A percentile compares a stretch with the other conserved stretches of the same genome.
Evolutionary conservation across 2,329 filamentous ascomycete species (phyloP).

Genomic region (Immersiporthe knoxdaviesiana): DNA sequence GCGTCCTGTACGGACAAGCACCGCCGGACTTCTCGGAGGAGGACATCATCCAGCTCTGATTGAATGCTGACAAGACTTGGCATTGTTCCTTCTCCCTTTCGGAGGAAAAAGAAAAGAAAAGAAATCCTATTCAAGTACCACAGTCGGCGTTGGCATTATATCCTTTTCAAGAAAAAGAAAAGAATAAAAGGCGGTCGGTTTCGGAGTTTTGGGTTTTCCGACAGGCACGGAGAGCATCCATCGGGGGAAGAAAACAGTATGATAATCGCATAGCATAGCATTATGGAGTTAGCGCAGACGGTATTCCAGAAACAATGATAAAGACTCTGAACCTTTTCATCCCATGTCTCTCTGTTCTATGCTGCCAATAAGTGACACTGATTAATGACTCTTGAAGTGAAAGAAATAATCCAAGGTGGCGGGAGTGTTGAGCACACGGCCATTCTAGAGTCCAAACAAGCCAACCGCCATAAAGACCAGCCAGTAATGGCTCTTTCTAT

Average conservation of each 20-base stretch:
- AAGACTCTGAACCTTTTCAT: background rate
- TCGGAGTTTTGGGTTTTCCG: background rate
- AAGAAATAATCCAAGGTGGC: background rate
- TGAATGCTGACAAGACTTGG: too few relatives aligned
- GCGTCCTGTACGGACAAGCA: conserved; percentile 81
- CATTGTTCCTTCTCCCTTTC: background rate
- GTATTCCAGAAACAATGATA: background rate
- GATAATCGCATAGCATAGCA: background rate
- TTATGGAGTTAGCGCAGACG: background rate
- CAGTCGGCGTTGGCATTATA: background rate
- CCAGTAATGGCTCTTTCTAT: background rate
- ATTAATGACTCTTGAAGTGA: background rate
- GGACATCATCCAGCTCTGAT: conserved; percentile 70
- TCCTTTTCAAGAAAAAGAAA: background rate
- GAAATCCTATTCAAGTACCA: background rate
- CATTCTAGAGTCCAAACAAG: background rate
- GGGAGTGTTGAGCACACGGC: background rate
- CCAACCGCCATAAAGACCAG: background rate
- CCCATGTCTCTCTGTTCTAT: background rate
- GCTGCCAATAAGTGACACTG: background rate
- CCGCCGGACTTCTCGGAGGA: conserved; percentile 90
- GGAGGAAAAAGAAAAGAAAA: too few relatives aligned
- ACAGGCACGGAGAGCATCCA: background rate
- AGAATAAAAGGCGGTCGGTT: background rate
- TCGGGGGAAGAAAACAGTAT: background rate